Base-by-base conservation (phyloP, 148 eudicot genomes). In the Simmondsia chinensis region DNA sequence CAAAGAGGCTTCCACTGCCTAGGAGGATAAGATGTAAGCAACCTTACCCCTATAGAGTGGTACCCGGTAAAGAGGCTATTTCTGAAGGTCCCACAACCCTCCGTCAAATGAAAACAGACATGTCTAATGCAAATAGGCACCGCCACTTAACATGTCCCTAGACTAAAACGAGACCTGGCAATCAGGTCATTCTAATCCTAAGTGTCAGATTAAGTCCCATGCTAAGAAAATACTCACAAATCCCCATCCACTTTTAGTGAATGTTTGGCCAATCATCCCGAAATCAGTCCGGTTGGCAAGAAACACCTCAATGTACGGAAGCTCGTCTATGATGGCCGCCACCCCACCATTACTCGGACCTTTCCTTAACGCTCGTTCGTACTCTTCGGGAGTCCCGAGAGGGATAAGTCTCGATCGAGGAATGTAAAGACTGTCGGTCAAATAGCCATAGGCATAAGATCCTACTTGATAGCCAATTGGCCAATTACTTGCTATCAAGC, bases 191-290 rank as follows among this genome's bases (percentile, higher is more conserved):
- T n/a, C n/a, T n/a, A n/a, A n/a, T n/a, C n/a, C n/a, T n/a, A n/a
- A n/a, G n/a, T n/a, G n/a, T n/a, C n/a, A n/a, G n/a, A n/a, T n/a
- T n/a, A n/a, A n/a, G n/a, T n/a, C n/a, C n/a, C n/a, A n/a, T n/a
- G n/a, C n/a, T n/a, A 43, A 39, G 30, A 37, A 57, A 44, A 15
- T 55, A 72, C 86, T 78, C 65, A 82, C 86, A 67, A 72, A 82
- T 52, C 94, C 93, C 94, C 94, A 82, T 7, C 93, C 85, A 33
- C 34, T 82, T 59, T 50, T 75, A 52, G 82, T 78, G 70, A 82
- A 82, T 46, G 72, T 73, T 16, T 48, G 69, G 47, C 94, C 94
- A 5, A 75, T 73, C 19, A 82, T 70, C 20, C 73, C 75, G 63
- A 64, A 79, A 16, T 82, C 80, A 33, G 86, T 78, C 51, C 77